Percentiles rank a stretch among this genome's conserved stretches.
phyloP scores from a whole-genome alignment of 768 basidiomycete species.

The Scleroderma bovista region DNA sequence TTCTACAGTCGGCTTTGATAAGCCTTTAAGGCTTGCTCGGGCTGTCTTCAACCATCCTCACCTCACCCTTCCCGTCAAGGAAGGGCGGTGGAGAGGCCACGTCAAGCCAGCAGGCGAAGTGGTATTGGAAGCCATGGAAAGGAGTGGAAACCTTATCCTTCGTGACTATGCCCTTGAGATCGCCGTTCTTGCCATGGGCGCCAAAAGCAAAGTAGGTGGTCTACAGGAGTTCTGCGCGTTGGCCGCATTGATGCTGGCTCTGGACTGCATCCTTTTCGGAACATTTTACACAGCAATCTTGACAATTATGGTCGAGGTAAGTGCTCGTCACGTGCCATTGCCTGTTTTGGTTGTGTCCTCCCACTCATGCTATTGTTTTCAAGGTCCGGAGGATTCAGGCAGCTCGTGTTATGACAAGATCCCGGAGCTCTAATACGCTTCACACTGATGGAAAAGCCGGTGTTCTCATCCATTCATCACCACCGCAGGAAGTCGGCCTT shows the following conservation, averaged over 20 bases:
- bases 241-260: conserved; percentile 78
- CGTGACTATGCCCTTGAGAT: conserved; percentile 93
- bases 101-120: conserved; percentile 79
- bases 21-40: conserved; percentile 86
- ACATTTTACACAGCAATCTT: conserved; percentile 88
- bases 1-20: conserved; percentile 97
- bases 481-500: conserved; percentile 12
- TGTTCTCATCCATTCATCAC: conserved; percentile 22
- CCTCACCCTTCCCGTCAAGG: conserved; percentile 35
- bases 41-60: conserved; percentile 86
- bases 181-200: conserved; percentile 82
- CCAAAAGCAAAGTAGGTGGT: conserved; percentile 81
- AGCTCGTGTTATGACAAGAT: conserved; percentile 45
- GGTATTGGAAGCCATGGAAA: conserved; percentile 75
- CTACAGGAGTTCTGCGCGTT: conserved; percentile 92
- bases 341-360: not conserved
- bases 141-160: conserved; percentile 78
- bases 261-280: conserved; percentile 86
- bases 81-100: conserved; percentile 36
- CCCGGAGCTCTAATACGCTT: conserved; percentile 27
- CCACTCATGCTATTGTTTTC: conserved; percentile 5
- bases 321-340: conserved; percentile 16
- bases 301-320: conserved; percentile 93
- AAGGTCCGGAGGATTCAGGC: conserved; percentile 70
- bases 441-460: conserved; percentile 26